Conservation (phyloP, 164 flowering plant species). For the Euptelea pleiosperma region DNA sequence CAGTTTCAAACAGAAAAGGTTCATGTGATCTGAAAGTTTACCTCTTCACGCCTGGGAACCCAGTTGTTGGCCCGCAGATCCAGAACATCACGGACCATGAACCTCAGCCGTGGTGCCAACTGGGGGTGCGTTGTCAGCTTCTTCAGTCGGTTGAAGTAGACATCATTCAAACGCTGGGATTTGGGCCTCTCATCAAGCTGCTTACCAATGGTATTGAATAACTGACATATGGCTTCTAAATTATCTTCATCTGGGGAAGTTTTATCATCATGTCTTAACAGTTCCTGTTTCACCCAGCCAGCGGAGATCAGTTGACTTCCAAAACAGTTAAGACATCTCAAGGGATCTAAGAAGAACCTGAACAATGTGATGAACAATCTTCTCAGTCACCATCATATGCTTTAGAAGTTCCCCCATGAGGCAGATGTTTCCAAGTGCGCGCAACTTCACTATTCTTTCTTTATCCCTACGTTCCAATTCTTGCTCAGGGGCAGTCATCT, state of each 20-base stretch:
- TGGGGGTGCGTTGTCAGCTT: slow-evolving; percentile 64
- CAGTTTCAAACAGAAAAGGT: no score
- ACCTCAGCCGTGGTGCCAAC: slow-evolving; percentile 65
- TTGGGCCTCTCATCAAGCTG: slow-evolving; percentile 82
- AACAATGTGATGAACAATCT: slow-evolving; percentile 92
- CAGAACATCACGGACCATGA: slow-evolving; percentile 84
- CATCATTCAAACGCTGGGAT: slow-evolving; percentile 68
- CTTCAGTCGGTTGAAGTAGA: slow-evolving; percentile 65
- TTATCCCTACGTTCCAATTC: slow-evolving; percentile 82
- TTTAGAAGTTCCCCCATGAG: slow-evolving; percentile 94
- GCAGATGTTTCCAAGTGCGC: slow-evolving; percentile 91
- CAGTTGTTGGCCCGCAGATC: slow-evolving; percentile 79
- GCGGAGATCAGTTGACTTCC: background rate
- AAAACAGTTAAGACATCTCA: background rate
- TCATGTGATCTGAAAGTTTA: slow-evolving; percentile 15
- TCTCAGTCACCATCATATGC: slow-evolving; percentile 96
- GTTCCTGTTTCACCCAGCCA: slow-evolving; percentile 49
- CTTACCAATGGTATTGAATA: slow-evolving; percentile 93
- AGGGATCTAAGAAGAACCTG: slow-evolving; percentile 46
- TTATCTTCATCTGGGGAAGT: slow-evolving; percentile 88
- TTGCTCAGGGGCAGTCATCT: slow-evolving; percentile 88
- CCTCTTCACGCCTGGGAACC: slow-evolving; percentile 97
- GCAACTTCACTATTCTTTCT: slow-evolving; percentile 76
- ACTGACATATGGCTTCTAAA: slow-evolving; percentile 96
- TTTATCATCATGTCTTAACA: slow-evolving; percentile 66